These are phyloP conservation scores for Claviceps arundinis DNA, from an alignment of 2,329 filamentous ascomycete species.

Conservation along the genomic window DNA sequence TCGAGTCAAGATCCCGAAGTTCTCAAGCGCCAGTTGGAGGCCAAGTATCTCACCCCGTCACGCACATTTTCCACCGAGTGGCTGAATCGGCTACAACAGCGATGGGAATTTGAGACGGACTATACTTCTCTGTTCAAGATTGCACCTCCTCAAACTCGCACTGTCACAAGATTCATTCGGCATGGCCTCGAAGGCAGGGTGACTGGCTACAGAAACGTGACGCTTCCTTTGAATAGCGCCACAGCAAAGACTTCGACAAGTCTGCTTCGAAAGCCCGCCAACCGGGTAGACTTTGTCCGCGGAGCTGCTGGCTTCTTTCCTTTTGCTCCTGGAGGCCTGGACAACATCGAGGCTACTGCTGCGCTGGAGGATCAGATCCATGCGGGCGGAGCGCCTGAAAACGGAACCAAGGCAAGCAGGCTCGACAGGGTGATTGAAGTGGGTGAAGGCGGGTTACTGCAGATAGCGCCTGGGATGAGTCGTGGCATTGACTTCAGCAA, in stretches of 20 bases:
- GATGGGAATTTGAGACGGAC: constrained; percentile 72
- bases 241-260: constrained; percentile 95
- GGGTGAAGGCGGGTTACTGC: constrained; percentile 64
- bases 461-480: constrained; percentile 68
- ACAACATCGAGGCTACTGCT: constrained; percentile 73
- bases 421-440: constrained; percentile 83
- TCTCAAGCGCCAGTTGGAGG: constrained; percentile 58
- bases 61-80: constrained; percentile 67
- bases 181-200: constrained; percentile 88
- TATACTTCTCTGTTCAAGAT: constrained; percentile 76
- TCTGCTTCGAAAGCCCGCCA: constrained; percentile 71
- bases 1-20: constrained; percentile 36
- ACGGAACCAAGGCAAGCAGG: constrained; percentile 35
- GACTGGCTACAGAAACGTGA: constrained; percentile 88
- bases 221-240: constrained; percentile 74
- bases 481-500: constrained; percentile 63
- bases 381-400: constrained; percentile 30
- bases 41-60: constrained; percentile 67
- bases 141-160: constrained; percentile 82
- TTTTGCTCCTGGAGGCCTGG: constrained; percentile 81
- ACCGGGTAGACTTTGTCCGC: constrained; percentile 78
- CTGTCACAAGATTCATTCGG: constrained; percentile 82
- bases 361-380: constrained; percentile 67
- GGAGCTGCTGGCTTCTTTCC: constrained; percentile 90
- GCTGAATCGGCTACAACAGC: constrained; percentile 79